Conservation (phyloP, 176 grass and related monocot genomes). For the Aegilops sharonensis region DNA sequence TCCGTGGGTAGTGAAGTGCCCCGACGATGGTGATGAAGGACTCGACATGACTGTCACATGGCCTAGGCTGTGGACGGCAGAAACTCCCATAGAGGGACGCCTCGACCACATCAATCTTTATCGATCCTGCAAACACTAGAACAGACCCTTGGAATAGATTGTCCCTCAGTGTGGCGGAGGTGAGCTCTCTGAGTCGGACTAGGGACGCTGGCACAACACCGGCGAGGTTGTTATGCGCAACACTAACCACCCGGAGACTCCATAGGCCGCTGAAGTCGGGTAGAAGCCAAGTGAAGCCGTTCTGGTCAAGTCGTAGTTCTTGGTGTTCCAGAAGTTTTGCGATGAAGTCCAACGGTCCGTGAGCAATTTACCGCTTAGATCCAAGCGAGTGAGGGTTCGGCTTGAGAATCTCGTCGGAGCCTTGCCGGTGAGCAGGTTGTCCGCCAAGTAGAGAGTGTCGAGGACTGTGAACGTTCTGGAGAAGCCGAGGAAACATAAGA, state of each 20-base stretch:
- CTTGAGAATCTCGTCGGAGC: not conserved
- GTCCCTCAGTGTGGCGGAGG: constrained; percentile 5
- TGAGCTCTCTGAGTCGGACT: not conserved
- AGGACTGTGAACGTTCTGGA: not conserved
- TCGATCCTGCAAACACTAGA: constrained; percentile 23
- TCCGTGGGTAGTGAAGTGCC: constrained; percentile 14
- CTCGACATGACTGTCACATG: constrained; percentile 23
- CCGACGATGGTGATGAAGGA: constrained; percentile 22
- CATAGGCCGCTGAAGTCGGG: constrained; percentile 30
- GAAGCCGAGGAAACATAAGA: constrained; percentile 22
- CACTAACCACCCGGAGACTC: constrained; percentile 12
- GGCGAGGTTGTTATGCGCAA: constrained; percentile 42
- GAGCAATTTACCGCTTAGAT: not conserved
- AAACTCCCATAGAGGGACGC: constrained; percentile 2
- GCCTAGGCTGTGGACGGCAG: constrained; percentile 5
- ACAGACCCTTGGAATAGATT: constrained; percentile 42
- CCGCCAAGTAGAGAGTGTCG: constrained; percentile 29
- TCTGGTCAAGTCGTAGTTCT: constrained; percentile 18
- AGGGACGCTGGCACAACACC: constrained; percentile 40
- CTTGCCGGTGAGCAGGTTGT: not conserved
- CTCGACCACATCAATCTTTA: constrained; percentile 16
- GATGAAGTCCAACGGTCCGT: constrained; percentile 19
- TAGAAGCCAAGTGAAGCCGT: constrained; percentile 36
- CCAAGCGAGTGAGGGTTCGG: not conserved
- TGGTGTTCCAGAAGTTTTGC: constrained; percentile 26